phyloP scores from a whole-genome alignment of 208 protist genomes.

The Trypanosoma caninum region DNA sequence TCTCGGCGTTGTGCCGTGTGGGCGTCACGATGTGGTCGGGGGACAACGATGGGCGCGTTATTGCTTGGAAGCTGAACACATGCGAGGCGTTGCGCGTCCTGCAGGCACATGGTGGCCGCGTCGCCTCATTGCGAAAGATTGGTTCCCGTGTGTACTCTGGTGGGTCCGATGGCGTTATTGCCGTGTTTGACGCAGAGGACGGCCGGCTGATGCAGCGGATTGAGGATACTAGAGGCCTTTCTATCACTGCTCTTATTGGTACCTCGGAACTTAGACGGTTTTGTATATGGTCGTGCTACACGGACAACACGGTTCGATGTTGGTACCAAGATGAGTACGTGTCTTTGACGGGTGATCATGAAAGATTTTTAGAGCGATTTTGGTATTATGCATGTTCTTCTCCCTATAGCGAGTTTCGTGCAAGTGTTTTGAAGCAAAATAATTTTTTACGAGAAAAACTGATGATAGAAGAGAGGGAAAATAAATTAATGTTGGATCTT shows the following conservation, averaged over 20 bases:
- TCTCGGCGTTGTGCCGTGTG: conserved; percentile 68
- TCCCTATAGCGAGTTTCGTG: conserved; percentile 76
- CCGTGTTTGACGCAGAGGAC: conserved; percentile 43
- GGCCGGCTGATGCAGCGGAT: conserved; percentile 56
- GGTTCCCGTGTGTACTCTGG: conserved; percentile 75
- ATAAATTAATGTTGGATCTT: conserved; percentile 37
- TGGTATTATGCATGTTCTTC: conserved; percentile 78
- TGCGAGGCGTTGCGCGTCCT: conserved; percentile 58
- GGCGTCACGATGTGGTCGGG: conserved; percentile 81
- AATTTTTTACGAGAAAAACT: conserved; percentile 49
- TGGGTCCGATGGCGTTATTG: conserved; percentile 67
- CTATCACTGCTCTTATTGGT: conserved; percentile 47
- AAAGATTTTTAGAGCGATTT: conserved; percentile 54
- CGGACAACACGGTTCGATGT: conserved; percentile 64
- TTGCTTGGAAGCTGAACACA: conserved; percentile 63
- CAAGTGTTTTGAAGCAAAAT: conserved; percentile 35
- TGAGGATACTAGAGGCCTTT: conserved; percentile 43
- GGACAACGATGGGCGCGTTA: conserved; percentile 58
- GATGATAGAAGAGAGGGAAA: conserved; percentile 23
- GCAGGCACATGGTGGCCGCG: conserved; percentile 41
- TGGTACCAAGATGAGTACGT: conserved; percentile 88
- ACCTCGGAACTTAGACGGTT: conserved; percentile 65
- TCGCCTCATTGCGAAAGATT: conserved; percentile 52
- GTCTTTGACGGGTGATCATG: conserved; percentile 48
- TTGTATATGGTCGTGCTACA: conserved; percentile 76